These are phyloP conservation scores for Raffaelea ambrosiae DNA, from an alignment of 2,329 filamentous ascomycete species.

Conservation along the genomic window DNA sequence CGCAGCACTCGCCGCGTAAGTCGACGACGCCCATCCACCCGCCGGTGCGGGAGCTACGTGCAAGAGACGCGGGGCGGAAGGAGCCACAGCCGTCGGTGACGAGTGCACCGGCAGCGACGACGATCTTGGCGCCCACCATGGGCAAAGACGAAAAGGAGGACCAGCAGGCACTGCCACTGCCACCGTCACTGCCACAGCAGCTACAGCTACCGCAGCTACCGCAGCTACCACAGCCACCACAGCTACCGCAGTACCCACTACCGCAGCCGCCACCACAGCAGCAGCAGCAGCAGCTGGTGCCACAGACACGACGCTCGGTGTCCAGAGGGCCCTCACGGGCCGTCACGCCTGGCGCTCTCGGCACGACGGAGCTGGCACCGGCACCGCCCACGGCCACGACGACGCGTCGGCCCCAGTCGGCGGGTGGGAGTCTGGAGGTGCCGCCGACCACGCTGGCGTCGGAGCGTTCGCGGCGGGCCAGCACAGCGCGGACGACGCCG, in stretches of 20 bases:
- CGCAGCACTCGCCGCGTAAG: slow-evolving; percentile 21
- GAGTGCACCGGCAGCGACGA: too few relatives aligned
- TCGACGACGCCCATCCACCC: slow-evolving; percentile 25
- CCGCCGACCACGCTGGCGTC: slow-evolving; percentile 37
- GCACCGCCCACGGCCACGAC: slow-evolving; percentile 2
- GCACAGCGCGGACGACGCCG: slow-evolving; percentile 50
- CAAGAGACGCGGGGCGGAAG: slow-evolving; percentile 16
- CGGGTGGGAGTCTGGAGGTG: slow-evolving; percentile 34
- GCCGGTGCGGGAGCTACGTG: slow-evolving; percentile 23
- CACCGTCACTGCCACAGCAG: not conserved
- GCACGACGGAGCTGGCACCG: not conserved
- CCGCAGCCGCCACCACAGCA: not conserved
- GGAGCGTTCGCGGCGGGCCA: slow-evolving; percentile 47
- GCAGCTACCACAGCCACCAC: not conserved
- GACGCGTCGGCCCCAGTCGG: slow-evolving; percentile 15
- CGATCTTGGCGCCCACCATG: too few relatives aligned
- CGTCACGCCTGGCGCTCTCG: slow-evolving; percentile 1
- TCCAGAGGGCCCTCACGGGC: slow-evolving; percentile 9
- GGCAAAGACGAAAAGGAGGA: not conserved
- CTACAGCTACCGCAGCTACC: not conserved
- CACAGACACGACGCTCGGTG: not conserved
- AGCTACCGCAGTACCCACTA: slow-evolving; percentile 10
- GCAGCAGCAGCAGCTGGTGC: not conserved
- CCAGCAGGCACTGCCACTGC: slow-evolving; percentile 11
- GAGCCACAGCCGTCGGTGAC: too few relatives aligned